phyloP scores from a whole-genome alignment of 768 basidiomycete species.

The Auriculariales sp. region DNA sequence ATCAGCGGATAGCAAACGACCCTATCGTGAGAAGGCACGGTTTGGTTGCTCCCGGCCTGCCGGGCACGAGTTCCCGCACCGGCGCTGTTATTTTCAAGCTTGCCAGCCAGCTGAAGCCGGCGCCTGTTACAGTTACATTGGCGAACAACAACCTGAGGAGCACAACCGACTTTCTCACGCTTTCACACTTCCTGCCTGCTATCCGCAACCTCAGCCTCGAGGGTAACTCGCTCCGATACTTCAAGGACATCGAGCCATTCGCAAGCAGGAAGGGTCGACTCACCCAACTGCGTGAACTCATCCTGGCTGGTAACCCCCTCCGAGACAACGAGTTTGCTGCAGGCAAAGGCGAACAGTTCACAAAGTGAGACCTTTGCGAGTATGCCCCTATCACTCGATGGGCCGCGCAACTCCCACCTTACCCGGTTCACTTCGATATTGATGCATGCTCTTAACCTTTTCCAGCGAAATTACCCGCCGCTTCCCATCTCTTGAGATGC shows the following conservation, averaged over 20 bases:
- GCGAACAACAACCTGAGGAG: constrained; percentile 59
- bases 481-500: constrained; percentile 66
- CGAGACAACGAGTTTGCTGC: constrained; percentile 43
- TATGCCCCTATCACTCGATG: constrained; percentile 1
- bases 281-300: constrained; percentile 51
- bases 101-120: constrained; percentile 62
- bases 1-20: constrained; percentile 66
- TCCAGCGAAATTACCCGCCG: constrained; percentile 64
- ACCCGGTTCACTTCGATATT: too few relatives aligned
- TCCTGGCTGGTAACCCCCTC: constrained; percentile 64
- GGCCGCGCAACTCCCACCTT: constrained; percentile 1
- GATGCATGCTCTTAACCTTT: neutral
- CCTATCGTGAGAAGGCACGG: constrained; percentile 57
- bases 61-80: constrained; percentile 39
- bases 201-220: constrained; percentile 69
- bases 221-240: constrained; percentile 54
- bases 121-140: constrained; percentile 58
- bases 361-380: constrained; percentile 32
- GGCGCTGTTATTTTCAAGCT: constrained; percentile 83
- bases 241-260: constrained; percentile 57
- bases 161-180: constrained; percentile 41
- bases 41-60: constrained; percentile 53
- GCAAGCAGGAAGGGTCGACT: constrained; percentile 45
- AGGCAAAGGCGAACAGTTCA: constrained; percentile 48
- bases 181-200: constrained; percentile 64